Evolutionary conservation across 129 eudicot species (phyloP), one percentile per base, ranked within the genome.

Genomic region (Heracleum sosnowskyi): DNA sequence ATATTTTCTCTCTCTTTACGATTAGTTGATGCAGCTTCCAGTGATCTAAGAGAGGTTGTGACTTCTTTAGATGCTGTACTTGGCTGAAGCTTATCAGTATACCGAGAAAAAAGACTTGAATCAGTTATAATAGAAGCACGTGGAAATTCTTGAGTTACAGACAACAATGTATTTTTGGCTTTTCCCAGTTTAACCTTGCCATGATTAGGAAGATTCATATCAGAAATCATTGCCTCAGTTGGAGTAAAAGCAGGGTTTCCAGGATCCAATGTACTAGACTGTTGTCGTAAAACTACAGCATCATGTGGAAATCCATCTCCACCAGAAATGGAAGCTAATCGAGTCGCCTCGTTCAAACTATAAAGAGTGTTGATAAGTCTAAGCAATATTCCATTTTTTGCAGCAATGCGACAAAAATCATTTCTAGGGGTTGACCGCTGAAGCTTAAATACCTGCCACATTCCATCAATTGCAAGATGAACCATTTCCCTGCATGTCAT

Each of bases 391-490:
- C 98, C 96, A 75, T 87, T 91, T 82, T 91, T 95, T 73, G 97
- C 97, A 83, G 98, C 97, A 78, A 95, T 85, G 72, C 92, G 92
- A 81, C 94, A 95, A 85, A 95, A 95, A 83, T 95, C 98, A 72
- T 90, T 90, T 83, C 96, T 91, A 35, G 92, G 92, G 80, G 98
- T 95, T 26, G 97, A 90, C 78, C 85, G 81, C 82, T 95, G 98
- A 83, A 95, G 98, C 92, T 95, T 95, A 77, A 95, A 90, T 57
- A 95, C 90, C 85, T 95, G 97, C 98, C 98, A 95, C 94, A 95
- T 90, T 86, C 97, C 96, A 90, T 95, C 98, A 74, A 95, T 95
- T 40, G 98, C 98, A 81, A 95, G 86, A 81, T 91, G 98, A 83
- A 95, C 96, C 97, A 95, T 92, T 95, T 90, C 97, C 96, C 98